Evolutionary conservation across 768 basidiomycete species (phyloP).

Genomic region (Lyophyllum shimeji): DNA sequence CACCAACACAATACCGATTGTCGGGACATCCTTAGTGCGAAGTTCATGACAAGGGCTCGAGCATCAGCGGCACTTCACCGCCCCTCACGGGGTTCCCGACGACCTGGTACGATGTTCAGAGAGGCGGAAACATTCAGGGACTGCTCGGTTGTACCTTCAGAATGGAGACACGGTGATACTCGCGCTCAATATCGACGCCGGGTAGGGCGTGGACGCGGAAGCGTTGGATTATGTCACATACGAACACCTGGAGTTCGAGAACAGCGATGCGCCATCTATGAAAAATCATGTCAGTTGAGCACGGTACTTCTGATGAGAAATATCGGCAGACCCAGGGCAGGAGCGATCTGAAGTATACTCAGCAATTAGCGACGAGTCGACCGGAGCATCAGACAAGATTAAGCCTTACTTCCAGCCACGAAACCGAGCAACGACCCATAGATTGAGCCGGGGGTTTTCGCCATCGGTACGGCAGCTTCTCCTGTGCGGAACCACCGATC

Average conservation of each 20-base stretch:
- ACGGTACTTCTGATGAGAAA: no score
- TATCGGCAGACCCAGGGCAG: constrained; percentile 3
- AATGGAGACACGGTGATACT: constrained; percentile 6
- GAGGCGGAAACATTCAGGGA: not conserved
- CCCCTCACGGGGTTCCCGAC: not conserved
- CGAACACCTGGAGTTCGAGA: constrained; percentile 1
- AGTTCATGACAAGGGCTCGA: not conserved
- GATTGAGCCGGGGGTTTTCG: constrained; percentile 2
- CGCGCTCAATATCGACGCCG: not conserved
- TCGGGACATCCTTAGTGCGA: no score
- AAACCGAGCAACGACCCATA: constrained; percentile 5
- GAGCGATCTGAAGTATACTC: not conserved
- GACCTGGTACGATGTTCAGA: not conserved
- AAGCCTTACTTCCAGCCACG: constrained; percentile 7
- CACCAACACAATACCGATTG: no score
- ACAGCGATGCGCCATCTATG: constrained; percentile 8
- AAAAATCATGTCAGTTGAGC: not conserved
- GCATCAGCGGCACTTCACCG: not conserved
- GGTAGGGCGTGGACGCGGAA: constrained; percentile 5
- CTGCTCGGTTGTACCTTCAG: not conserved
- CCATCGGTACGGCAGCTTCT: not conserved
- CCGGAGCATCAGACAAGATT: not conserved
- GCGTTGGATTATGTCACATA: constrained; percentile 4
- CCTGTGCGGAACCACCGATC: constrained; percentile 3
- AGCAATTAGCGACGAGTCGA: not conserved